Conservation (phyloP, 1,284 basidiomycete species). For the Phylloboletellus chloephorus region DNA sequence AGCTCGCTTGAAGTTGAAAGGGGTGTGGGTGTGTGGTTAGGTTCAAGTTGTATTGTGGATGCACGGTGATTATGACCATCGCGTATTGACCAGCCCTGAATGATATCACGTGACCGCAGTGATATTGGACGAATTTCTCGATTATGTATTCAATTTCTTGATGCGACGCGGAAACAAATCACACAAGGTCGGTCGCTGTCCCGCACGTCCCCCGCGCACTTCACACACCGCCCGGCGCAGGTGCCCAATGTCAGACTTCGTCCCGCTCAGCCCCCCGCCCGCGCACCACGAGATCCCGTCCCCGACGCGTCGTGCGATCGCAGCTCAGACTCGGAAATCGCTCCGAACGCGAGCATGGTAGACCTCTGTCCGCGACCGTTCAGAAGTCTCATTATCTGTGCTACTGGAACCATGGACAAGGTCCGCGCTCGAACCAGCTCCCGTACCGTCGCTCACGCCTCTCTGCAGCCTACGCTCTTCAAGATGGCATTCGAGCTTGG, state of each 20-base stretch:
- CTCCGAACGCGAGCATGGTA: slow-evolving; percentile 34
- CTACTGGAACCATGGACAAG: slow-evolving; percentile 69
- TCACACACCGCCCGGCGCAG: slow-evolving; percentile 31
- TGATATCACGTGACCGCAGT: slow-evolving; percentile 17
- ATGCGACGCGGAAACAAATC: slow-evolving; percentile 40
- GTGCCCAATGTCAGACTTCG: slow-evolving; percentile 74
- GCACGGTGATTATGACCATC: too few relatives aligned
- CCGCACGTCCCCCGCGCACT: neutral
- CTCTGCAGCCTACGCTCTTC: slow-evolving; percentile 54
- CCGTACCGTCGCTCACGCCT: neutral
- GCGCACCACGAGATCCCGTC: slow-evolving; percentile 1
- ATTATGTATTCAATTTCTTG: slow-evolving; percentile 7
- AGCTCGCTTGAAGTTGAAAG: slow-evolving; percentile 21
- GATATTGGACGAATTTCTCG: slow-evolving; percentile 1
- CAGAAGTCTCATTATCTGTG: slow-evolving; percentile 58
- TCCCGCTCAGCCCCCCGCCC: slow-evolving; percentile 43
- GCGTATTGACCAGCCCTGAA: slow-evolving; percentile 27
- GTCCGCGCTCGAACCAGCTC: slow-evolving; percentile 30
- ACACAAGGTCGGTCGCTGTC: slow-evolving; percentile 36
- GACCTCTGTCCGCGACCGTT: slow-evolving; percentile 65
- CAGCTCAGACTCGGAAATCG: slow-evolving; percentile 30
- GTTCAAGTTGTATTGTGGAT: too few relatives aligned
- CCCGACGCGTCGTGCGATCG: slow-evolving; percentile 15
- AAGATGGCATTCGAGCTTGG: slow-evolving; percentile 73
- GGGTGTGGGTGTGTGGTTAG: too few relatives aligned